Percentiles rank a stretch among this genome's conserved stretches.
Evolutionary conservation across 2,329 filamentous ascomycete genomes (phyloP).

Genomic region (Diaporthe velutina): DNA sequence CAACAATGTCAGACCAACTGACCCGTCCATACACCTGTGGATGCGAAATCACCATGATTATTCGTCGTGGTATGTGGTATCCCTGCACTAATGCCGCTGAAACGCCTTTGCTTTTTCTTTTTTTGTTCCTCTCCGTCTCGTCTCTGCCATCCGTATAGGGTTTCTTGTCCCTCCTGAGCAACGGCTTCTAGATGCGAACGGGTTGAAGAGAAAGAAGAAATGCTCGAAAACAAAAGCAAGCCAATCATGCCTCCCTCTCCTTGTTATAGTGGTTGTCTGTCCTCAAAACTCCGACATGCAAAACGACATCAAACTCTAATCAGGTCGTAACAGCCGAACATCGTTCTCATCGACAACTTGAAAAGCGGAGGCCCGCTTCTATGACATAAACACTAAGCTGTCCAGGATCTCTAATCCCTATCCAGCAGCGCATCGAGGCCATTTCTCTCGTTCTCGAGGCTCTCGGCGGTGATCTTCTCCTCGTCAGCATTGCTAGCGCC

Average conservation of each 20-base stretch:
- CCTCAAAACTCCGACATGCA: conserved; percentile 31
- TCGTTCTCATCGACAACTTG: background rate
- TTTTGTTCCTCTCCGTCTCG: background rate
- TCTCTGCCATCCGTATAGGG: background rate
- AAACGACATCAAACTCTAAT: background rate
- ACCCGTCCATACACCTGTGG: conserved; percentile 2
- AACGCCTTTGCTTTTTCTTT: conserved; percentile 23
- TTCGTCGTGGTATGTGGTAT: conserved; percentile 20
- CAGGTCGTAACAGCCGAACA: conserved; percentile 8
- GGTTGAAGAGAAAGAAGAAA: background rate
- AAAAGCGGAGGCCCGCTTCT: background rate
- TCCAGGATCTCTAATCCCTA: conserved; percentile 49
- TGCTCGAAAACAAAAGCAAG: background rate
- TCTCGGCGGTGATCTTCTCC: conserved; percentile 54
- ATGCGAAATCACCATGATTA: conserved; percentile 18
- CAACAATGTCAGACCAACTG: background rate
- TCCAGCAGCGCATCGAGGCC: conserved; percentile 61
- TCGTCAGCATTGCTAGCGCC: conserved; percentile 7
- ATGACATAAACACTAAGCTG: background rate
- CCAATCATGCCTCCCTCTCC: background rate
- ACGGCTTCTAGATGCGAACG: conserved; percentile 30
- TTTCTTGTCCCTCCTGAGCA: background rate
- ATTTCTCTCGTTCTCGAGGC: conserved; percentile 60
- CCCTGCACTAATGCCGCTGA: conserved; percentile 25
- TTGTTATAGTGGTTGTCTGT: background rate